A percentile compares a stretch with the other conserved stretches of the same genome.
phyloP scores from a whole-genome alignment of 345 rosid genomes.

The Angophora floribunda region DNA sequence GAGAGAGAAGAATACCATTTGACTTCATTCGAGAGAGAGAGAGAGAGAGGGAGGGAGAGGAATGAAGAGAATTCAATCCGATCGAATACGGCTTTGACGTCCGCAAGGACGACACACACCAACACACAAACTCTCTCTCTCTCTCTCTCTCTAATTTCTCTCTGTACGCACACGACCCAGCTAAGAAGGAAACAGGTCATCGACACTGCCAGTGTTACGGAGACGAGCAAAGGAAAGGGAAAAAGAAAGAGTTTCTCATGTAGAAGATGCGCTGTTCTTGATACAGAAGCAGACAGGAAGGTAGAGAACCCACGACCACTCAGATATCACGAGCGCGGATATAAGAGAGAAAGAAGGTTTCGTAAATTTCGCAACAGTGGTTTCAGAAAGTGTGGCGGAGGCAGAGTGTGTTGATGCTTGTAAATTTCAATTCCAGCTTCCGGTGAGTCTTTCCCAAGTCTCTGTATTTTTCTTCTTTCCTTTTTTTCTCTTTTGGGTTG shows the following conservation, averaged over 20 bases:
- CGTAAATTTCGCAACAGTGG: background rate
- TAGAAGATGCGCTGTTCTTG: background rate
- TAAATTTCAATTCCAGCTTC: background rate
- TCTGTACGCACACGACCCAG: conserved; percentile 1
- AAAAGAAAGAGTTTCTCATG: background rate
- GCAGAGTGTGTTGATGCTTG: background rate
- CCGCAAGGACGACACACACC: conserved; percentile 63
- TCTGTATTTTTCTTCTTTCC: background rate
- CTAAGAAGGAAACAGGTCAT: background rate
- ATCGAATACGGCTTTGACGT: conserved; percentile 83
- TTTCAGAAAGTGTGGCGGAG: background rate
- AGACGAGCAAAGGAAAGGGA: background rate
- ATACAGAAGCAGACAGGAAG: background rate
- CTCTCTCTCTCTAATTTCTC: background rate
- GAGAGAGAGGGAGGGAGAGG: conserved; percentile 10
- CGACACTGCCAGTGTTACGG: background rate
- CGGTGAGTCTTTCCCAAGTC: background rate
- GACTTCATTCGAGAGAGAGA: conserved; percentile 40
- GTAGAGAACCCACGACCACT: background rate
- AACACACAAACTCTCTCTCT: conserved; percentile 1
- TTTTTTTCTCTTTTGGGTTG: background rate
- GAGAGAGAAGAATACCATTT: conserved; percentile 15
- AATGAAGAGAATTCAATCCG: conserved; percentile 47
- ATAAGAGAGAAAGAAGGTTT: background rate
- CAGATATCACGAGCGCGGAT: background rate